phyloP scores from a whole-genome alignment of 495 filamentous ascomycete species.

The Melanomma pulvis-pyrius region DNA sequence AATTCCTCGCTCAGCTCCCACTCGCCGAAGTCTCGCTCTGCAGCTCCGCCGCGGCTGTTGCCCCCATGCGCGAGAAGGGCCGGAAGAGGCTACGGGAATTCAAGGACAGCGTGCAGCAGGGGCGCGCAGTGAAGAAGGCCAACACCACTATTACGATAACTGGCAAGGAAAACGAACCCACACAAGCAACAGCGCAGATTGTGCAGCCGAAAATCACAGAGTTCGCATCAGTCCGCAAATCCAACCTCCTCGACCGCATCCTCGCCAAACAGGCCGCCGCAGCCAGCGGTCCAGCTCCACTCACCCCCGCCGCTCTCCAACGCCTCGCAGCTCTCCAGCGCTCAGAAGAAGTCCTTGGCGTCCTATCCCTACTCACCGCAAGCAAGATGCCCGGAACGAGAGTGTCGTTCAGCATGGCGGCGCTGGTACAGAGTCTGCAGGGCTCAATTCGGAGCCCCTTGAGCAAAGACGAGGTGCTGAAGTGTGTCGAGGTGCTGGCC shows the following conservation, averaged over 20 bases:
- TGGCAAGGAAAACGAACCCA: slow-evolving; percentile 48
- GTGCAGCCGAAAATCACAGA: slow-evolving; percentile 34
- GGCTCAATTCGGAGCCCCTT: slow-evolving; percentile 65
- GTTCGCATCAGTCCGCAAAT: slow-evolving; percentile 38
- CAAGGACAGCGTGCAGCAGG: slow-evolving; percentile 30
- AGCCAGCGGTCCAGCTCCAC: slow-evolving; percentile 46
- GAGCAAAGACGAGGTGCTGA: slow-evolving; percentile 59
- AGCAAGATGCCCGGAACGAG: slow-evolving; percentile 39
- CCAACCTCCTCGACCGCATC: slow-evolving; percentile 63
- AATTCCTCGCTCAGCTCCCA: slow-evolving; percentile 59
- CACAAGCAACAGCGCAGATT: slow-evolving; percentile 35
- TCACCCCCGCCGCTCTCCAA: slow-evolving; percentile 53
- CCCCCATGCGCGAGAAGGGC: slow-evolving; percentile 55
- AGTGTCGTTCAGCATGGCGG: slow-evolving; percentile 62
- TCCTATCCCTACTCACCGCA: slow-evolving; percentile 57
- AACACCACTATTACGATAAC: slow-evolving; percentile 23
- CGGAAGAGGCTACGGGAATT: slow-evolving; percentile 62
- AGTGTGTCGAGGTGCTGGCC: slow-evolving; percentile 60
- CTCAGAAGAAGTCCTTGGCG: slow-evolving; percentile 61
- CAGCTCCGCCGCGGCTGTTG: slow-evolving; percentile 50
- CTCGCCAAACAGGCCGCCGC: slow-evolving; percentile 59
- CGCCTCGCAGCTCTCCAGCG: slow-evolving; percentile 63
- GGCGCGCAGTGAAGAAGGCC: slow-evolving; percentile 25
- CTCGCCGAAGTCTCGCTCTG: slow-evolving; percentile 56
- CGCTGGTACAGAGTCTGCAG: slow-evolving; percentile 60